Conservation (phyloP, 192 early-diverging fungal species). For the Entomortierella parvispora region DNA sequence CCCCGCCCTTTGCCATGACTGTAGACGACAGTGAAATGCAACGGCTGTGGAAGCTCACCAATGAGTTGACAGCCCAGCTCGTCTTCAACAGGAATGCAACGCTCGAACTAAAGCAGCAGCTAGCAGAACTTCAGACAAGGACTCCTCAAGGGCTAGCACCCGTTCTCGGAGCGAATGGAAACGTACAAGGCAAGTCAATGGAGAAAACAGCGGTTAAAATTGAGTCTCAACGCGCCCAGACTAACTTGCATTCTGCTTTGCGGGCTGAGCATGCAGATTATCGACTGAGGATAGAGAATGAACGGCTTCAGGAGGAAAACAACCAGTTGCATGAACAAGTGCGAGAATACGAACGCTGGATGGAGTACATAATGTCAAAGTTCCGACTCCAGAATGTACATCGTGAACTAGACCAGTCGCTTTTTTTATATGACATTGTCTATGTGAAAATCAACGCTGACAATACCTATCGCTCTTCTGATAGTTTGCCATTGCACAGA, state of each 20-base stretch:
- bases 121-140: slow-evolving; percentile 48
- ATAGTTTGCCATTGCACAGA: slow-evolving; percentile 47
- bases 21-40: slow-evolving; percentile 58
- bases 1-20: too few species aligned
- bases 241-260: neutral
- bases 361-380: slow-evolving; percentile 48
- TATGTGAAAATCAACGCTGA: neutral
- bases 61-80: slow-evolving; percentile 55
- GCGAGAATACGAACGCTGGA: slow-evolving; percentile 39
- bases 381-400: slow-evolving; percentile 51
- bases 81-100: slow-evolving; percentile 53
- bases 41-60: slow-evolving; percentile 56
- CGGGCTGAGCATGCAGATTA: neutral
- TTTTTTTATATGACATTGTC: neutral
- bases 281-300: slow-evolving; percentile 36
- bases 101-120: slow-evolving; percentile 39
- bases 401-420: too few species aligned
- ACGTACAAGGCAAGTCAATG: neutral
- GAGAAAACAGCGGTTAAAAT: neutral
- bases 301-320: slow-evolving; percentile 36
- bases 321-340: slow-evolving; percentile 38
- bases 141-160: neutral
- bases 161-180: neutral
- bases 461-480: neutral
- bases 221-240: neutral